Conservation (phyloP, 306 rosid genomes). For the Lathyrus sativus region DNA sequence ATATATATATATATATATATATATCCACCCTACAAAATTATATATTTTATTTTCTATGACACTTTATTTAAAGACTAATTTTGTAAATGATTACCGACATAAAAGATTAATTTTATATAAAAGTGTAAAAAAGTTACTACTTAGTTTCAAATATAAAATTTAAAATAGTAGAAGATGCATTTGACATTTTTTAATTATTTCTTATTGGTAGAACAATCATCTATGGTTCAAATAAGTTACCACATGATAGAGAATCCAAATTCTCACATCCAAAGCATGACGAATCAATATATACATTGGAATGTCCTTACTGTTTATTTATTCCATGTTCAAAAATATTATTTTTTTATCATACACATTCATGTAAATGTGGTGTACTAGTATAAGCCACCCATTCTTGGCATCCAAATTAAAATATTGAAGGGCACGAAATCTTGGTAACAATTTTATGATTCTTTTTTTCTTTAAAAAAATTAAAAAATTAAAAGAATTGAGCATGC, state of each 20-base stretch:
- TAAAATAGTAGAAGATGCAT: too few relatives aligned
- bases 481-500: constrained; percentile 6
- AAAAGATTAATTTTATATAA: too few relatives aligned
- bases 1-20: too few relatives aligned
- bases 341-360: background rate
- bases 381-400: constrained; percentile 23
- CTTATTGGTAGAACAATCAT: background rate
- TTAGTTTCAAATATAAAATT: too few relatives aligned
- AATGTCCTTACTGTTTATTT: constrained; percentile 38
- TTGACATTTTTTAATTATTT: too few relatives aligned
- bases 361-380: constrained; percentile 2
- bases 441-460: background rate
- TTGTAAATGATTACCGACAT: too few relatives aligned
- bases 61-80: too few relatives aligned
- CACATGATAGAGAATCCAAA: background rate
- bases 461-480: background rate
- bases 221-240: background rate
- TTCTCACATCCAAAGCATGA: background rate
- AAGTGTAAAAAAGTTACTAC: too few relatives aligned
- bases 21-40: too few relatives aligned
- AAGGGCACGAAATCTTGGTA: constrained; percentile 37
- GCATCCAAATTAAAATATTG: constrained; percentile 20
- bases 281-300: constrained; percentile 29
- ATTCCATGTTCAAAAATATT: constrained; percentile 22
- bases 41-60: too few relatives aligned